Percentiles rank a stretch among this genome's conserved stretches.
These are phyloP conservation scores for Xerocomellus intermedius DNA, from an alignment of 768 basidiomycete genomes.

Conservation along the genomic window DNA sequence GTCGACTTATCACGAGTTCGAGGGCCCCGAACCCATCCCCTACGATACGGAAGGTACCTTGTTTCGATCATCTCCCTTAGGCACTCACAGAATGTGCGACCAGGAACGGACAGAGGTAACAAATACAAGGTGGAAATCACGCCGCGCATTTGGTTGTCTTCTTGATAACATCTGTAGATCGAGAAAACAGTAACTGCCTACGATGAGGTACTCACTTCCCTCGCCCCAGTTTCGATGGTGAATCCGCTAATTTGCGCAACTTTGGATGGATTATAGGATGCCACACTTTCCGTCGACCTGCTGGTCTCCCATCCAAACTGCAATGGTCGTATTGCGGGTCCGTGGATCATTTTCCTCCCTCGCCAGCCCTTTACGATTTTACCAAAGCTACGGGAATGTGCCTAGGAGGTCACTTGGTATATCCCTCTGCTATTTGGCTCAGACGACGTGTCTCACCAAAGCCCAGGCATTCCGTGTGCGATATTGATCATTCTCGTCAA, in stretches of 20 bases:
- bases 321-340: constrained; percentile 87
- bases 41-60: constrained; percentile 78
- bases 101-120: constrained; percentile 90
- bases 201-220: constrained; percentile 60
- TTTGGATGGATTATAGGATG: constrained; percentile 53
- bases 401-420: constrained; percentile 79
- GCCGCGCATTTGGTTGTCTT: background rate
- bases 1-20: constrained; percentile 89
- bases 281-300: constrained; percentile 72
- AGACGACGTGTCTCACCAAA: background rate
- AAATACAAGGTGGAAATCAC: constrained; percentile 65
- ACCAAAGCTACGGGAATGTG: constrained; percentile 83
- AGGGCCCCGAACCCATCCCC: constrained; percentile 82
- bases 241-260: background rate
- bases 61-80: background rate
- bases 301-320: constrained; percentile 74
- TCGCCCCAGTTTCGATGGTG: background rate
- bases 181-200: constrained; percentile 88
- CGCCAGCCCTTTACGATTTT: constrained; percentile 1
- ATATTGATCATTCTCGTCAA: background rate
- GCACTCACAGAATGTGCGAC: background rate
- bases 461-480: constrained; percentile 52
- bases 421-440: constrained; percentile 19
- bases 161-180: constrained; percentile 48
- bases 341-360: constrained; percentile 14